phyloP scores from a whole-genome alignment of 1,139 yeast genomes.

The Blastobotrys aristatus region DNA sequence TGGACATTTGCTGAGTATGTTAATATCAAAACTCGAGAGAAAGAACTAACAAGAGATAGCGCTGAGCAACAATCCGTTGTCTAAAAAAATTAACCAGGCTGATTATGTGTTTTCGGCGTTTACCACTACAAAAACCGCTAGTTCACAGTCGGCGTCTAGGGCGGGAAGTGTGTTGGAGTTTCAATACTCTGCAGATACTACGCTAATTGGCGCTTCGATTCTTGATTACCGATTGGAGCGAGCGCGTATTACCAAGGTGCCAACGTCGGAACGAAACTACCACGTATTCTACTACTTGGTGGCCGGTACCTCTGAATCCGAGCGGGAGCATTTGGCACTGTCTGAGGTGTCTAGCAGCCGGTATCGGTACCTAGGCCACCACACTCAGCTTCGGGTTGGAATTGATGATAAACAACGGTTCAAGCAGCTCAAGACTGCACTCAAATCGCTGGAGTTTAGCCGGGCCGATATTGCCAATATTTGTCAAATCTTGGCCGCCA shows the following conservation, averaged over 20 bases:
- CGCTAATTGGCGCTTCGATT: conserved; percentile 38
- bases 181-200: conserved; percentile 37
- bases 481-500: conserved; percentile 42
- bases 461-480: conserved; percentile 41
- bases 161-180: conserved; percentile 40
- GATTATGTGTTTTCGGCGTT: conserved; percentile 37
- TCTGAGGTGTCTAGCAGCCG: conserved; percentile 28
- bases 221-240: conserved; percentile 40
- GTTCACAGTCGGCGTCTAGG: conserved; percentile 34
- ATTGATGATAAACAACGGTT: conserved; percentile 37
- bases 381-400: conserved; percentile 37
- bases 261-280: conserved; percentile 40
- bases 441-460: conserved; percentile 36
- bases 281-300: conserved; percentile 40
- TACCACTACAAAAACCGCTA: conserved; percentile 38
- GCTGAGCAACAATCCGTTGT: conserved; percentile 37
- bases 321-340: conserved; percentile 36
- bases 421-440: conserved; percentile 35
- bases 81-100: conserved; percentile 35
- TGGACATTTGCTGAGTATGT: conserved; percentile 32
- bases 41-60: conserved; percentile 20
- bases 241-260: conserved; percentile 38
- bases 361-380: conserved; percentile 40
- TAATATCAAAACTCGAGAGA: background rate
- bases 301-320: conserved; percentile 38